These are phyloP conservation scores for Lecanicillium sp. DNA, from an alignment of 2,329 filamentous ascomycete genomes.

Conservation along the genomic window DNA sequence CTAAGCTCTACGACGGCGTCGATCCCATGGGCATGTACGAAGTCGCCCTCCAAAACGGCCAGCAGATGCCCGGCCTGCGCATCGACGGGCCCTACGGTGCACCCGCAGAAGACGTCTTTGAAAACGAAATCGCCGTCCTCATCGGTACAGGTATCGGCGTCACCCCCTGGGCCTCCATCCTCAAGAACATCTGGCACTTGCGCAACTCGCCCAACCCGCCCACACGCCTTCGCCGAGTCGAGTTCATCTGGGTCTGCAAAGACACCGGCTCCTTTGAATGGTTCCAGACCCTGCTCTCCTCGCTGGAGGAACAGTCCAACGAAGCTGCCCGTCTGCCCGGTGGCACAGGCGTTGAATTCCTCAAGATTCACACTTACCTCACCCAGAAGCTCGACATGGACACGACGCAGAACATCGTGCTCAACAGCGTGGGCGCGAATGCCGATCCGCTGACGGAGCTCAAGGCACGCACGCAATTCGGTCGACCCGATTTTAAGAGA, in stretches of 20 bases:
- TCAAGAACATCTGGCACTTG: constrained; percentile 98
- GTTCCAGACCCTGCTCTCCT: constrained; percentile 92
- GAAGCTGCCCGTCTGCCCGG: constrained; percentile 59
- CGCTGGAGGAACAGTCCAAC: constrained; percentile 77
- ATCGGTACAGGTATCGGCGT: constrained; percentile 84
- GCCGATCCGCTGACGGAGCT: constrained; percentile 90
- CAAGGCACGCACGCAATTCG: constrained; percentile 85
- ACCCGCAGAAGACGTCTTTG: constrained; percentile 93
- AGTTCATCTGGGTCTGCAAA: constrained; percentile 98
- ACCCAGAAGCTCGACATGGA: constrained; percentile 89
- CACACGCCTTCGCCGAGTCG: constrained; percentile 80
- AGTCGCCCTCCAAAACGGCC: constrained; percentile 85
- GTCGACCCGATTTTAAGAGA: constrained; percentile 77
- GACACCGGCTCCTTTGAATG: constrained; percentile 95
- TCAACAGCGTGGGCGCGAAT: constrained; percentile 85
- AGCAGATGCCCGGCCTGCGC: constrained; percentile 81
- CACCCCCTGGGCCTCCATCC: constrained; percentile 76
- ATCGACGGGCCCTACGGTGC: constrained; percentile 96
- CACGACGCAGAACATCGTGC: constrained; percentile 90
- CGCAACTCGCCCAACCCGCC: constrained; percentile 86
- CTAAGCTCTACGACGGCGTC: constrained; percentile 81
- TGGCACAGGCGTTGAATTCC: constrained; percentile 68
- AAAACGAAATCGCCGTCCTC: constrained; percentile 80
- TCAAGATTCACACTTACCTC: constrained; percentile 96
- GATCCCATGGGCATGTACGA: constrained; percentile 98